Percentiles rank a stretch among this genome's conserved stretches.
Conservation (phyloP, 208 protist species). For the Leishmania turanica region DNA sequence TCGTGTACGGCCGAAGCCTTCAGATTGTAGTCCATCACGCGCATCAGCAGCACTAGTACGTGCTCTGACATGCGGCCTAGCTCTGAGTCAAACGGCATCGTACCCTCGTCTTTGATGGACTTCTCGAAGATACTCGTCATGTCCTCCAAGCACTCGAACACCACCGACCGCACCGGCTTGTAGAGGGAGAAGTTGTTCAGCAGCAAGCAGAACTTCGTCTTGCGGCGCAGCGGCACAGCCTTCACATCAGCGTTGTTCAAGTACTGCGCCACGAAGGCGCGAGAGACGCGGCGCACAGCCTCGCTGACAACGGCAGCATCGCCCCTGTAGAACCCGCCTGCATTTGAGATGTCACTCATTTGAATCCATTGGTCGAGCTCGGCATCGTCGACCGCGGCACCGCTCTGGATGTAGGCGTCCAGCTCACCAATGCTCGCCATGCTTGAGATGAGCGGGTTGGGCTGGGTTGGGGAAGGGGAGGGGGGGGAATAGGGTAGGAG, state of each 20-base stretch:
- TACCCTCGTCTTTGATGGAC: constrained; percentile 80
- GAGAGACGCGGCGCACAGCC: constrained; percentile 38
- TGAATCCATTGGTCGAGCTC: constrained; percentile 77
- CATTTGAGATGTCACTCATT: constrained; percentile 59
- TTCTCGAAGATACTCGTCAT: constrained; percentile 88
- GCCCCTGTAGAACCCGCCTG: constrained; percentile 51
- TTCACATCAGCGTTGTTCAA: constrained; percentile 78
- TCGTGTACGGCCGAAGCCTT: constrained; percentile 88
- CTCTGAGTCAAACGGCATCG: constrained; percentile 89
- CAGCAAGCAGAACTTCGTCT: constrained; percentile 86
- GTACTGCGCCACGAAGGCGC: constrained; percentile 65
- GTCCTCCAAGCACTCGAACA: constrained; percentile 80
- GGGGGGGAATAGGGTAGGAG: background rate
- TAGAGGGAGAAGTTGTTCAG: constrained; percentile 91
- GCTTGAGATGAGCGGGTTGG: background rate
- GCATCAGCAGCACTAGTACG: constrained; percentile 91
- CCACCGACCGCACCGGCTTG: constrained; percentile 55
- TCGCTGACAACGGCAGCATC: constrained; percentile 38
- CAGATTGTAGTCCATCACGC: constrained; percentile 88
- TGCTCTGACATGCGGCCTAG: constrained; percentile 93
- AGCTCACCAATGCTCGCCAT: constrained; percentile 45
- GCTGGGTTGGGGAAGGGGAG: background rate
- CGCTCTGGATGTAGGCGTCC: constrained; percentile 51
- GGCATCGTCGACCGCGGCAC: constrained; percentile 37
- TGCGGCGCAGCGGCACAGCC: constrained; percentile 77